Evolutionary conservation across 139 green algal species (phyloP).

Genomic region (Pleodorina starrii): DNA sequence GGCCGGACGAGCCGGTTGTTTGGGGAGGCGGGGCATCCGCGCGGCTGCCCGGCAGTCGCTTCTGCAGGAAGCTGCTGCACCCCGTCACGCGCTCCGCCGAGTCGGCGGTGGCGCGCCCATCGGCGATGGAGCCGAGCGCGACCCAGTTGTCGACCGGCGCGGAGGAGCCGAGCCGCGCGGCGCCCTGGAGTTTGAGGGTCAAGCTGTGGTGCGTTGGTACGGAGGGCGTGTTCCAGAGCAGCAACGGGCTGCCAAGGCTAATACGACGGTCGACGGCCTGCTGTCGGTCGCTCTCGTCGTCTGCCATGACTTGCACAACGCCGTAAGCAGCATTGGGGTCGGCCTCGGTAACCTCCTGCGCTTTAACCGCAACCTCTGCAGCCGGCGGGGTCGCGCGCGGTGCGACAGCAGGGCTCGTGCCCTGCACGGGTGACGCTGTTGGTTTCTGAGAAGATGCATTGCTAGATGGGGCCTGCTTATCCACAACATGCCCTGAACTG

Average conservation of each 20-base stretch:
- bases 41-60: neutral
- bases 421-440: neutral
- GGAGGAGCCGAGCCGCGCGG: neutral
- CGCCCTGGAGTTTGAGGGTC: constrained; percentile 10
- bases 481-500: neutral
- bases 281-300: constrained; percentile 1
- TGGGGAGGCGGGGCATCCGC: neutral
- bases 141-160: neutral
- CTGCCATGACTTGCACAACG: neutral
- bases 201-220: neutral
- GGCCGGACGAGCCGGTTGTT: neutral
- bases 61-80: neutral
- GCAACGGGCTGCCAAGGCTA: neutral
- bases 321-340: neutral
- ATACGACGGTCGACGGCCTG: constrained; percentile 6
- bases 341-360: neutral
- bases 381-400: neutral
- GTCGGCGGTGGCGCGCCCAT: neutral
- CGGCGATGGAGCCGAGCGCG: neutral
- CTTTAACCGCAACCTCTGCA: neutral
- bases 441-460: neutral
- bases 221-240: neutral
- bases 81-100: neutral
- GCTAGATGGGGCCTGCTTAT: neutral
- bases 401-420: neutral